Percentiles rank a stretch among this genome's conserved stretches.
phyloP scores from a whole-genome alignment of 139 green algal genomes.

The Marvania coccoides region DNA sequence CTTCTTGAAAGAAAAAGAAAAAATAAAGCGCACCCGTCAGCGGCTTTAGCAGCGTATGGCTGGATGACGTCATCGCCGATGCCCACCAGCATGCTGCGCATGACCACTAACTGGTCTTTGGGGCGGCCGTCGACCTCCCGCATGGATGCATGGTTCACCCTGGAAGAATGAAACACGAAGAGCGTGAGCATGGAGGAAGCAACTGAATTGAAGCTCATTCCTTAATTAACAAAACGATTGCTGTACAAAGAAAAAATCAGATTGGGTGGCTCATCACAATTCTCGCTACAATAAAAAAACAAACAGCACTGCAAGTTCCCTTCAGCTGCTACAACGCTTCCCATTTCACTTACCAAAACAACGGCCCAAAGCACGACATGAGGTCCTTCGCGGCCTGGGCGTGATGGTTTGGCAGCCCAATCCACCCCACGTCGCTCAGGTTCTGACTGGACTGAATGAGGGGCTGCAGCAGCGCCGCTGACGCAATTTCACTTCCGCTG shows the following conservation, averaged over 20 bases:
- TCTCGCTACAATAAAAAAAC: too few species aligned
- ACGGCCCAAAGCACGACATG: not conserved
- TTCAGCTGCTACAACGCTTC: too few species aligned
- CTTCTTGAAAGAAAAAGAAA: not conserved
- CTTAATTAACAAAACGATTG: too few species aligned
- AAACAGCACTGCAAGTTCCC: too few species aligned
- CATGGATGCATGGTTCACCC: not conserved
- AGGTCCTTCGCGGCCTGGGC: not conserved
- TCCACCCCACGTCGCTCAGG: not conserved
- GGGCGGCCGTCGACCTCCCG: not conserved
- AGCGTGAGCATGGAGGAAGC: too few species aligned
- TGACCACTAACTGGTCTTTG: not conserved
- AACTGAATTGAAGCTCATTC: too few species aligned
- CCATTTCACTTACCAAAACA: conserved; percentile 3
- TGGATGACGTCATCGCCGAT: conserved; percentile 1
- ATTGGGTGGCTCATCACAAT: too few species aligned
- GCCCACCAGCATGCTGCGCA: not conserved
- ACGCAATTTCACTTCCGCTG: not conserved
- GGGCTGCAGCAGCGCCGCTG: conserved; percentile 1
- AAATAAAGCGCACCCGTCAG: not conserved
- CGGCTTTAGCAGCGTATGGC: not conserved
- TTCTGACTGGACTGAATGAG: not conserved
- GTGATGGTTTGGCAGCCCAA: not conserved
- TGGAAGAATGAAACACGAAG: not conserved
- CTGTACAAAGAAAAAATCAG: too few species aligned